Evolutionary conservation across 257 asterid species (phyloP), one percentile per base, ranked within the genome.

Genomic region (Solanum chiquidenum): DNA sequence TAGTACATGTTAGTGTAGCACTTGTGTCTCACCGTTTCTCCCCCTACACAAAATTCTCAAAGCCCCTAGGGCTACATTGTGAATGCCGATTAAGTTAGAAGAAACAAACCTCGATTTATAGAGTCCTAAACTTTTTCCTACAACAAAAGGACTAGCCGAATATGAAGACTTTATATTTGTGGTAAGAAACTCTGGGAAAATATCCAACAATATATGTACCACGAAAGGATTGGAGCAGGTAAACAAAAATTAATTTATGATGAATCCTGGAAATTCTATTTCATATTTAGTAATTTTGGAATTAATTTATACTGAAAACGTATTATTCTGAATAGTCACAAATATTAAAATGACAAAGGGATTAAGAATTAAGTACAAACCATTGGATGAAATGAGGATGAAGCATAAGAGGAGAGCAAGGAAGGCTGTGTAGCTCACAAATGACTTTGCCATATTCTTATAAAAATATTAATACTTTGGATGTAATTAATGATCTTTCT

Each of bases 371-470:
- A 0, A 79, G 9, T 44, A 44, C 77, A 33, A 27, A 75, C 88
- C 77, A 20, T 29, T 13, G 40, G 85, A 6, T 55, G 76, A 34
- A 34, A 73, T 21, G 27, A 86, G 68, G 34, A 86, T 74, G 77
- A 86, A 86, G 85, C 88, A 75, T 35, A 86, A 75, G 74, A 86
- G 58, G 84, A 86, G 18, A 35, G 64, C 88, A 58, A 75, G 31
- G 25, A 86, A 86, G 2, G 38, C 58, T 18, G 83, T 86, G 73
- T 86, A 69, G 72, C 23, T 40, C 23, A 40, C 23, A 2, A 40
- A 3, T 44, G 73, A 20, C 75, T 86, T 75, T 34, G 77, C 77
- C 88, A 86, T 86, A 27, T 44, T 9, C 14, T n/a, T n/a, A 12
- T 40, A 77, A 37, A 37, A 37, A 37, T 37, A 37, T 37, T 37